These are phyloP conservation scores for Paecilomyces fulvus DNA, from an alignment of 2,329 filamentous ascomycete species.

Conservation along the genomic window DNA sequence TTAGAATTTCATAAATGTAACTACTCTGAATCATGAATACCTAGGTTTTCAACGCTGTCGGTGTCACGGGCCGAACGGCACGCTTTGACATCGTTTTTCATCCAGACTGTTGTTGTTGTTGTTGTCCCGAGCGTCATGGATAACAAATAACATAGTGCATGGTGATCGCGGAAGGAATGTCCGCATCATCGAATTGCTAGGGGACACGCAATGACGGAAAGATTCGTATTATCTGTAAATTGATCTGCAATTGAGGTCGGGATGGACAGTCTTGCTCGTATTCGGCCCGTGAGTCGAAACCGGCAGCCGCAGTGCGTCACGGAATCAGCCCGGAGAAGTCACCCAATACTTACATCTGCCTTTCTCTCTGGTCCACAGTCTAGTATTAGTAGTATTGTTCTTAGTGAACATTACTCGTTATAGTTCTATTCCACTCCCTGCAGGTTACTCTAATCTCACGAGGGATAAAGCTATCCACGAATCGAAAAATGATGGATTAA, in stretches of 20 bases:
- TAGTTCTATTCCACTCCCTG: background rate
- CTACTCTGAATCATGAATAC: background rate
- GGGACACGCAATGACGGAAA: background rate
- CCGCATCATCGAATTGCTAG: background rate
- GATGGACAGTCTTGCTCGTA: background rate
- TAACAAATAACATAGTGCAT: background rate
- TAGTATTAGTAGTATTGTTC: background rate
- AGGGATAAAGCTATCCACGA: background rate
- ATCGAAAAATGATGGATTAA: background rate
- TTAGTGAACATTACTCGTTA: background rate
- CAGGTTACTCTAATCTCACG: background rate
- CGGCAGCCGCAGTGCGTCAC: background rate
- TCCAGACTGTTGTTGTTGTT: background rate
- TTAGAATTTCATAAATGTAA: background rate
- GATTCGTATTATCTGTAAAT: background rate
- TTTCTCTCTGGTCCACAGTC: background rate
- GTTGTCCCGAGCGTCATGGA: background rate
- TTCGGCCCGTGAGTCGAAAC: background rate
- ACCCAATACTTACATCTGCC: background rate
- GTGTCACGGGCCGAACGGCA: background rate
- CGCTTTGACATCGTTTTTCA: background rate
- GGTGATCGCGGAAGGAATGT: background rate
- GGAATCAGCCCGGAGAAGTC: background rate
- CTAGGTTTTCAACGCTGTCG: background rate
- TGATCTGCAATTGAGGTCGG: background rate